A percentile compares a stretch with the other conserved stretches of the same genome.
Evolutionary conservation across 345 rosid species (phyloP).

Genomic region (Pistacia integerrima): DNA sequence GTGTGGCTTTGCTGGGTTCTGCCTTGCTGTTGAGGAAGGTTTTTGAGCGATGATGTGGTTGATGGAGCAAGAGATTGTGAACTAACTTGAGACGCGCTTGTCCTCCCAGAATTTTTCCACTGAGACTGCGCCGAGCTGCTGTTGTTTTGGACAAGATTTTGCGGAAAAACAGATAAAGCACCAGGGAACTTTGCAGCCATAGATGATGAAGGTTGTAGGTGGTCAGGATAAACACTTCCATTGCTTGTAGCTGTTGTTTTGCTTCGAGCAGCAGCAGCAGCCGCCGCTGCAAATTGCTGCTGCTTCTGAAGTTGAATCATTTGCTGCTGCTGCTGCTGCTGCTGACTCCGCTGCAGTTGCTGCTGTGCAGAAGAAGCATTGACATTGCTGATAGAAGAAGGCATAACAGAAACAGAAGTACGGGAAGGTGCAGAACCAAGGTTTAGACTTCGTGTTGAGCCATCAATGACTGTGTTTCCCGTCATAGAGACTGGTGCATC

Average conservation of each 20-base stretch:
- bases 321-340: constrained; percentile 51
- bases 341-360: constrained; percentile 50
- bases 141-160: constrained; percentile 70
- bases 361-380: constrained; percentile 43
- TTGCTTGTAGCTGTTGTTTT: constrained; percentile 64
- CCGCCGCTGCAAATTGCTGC: constrained; percentile 56
- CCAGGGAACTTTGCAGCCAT: constrained; percentile 61
- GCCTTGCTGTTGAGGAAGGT: constrained; percentile 67
- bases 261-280: constrained; percentile 60
- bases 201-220: constrained; percentile 46
- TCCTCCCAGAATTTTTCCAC: constrained; percentile 79
- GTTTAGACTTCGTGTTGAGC: constrained; percentile 64
- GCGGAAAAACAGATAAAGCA: constrained; percentile 62
- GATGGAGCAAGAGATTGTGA: constrained; percentile 57
- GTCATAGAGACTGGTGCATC: constrained; percentile 61
- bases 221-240: constrained; percentile 68
- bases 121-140: constrained; percentile 66
- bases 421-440: constrained; percentile 58
- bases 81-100: constrained; percentile 54
- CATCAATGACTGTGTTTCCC: constrained; percentile 68
- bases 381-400: constrained; percentile 32
- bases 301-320: constrained; percentile 75
- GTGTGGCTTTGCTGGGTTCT: constrained; percentile 65
- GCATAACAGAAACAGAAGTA: constrained; percentile 48
- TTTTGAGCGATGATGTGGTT: constrained; percentile 57